Percentiles rank a stretch among this genome's conserved stretches.
These are phyloP conservation scores for Borovskyia barvae DNA, from an alignment of 208 protist species.

Conservation along the genomic window DNA sequence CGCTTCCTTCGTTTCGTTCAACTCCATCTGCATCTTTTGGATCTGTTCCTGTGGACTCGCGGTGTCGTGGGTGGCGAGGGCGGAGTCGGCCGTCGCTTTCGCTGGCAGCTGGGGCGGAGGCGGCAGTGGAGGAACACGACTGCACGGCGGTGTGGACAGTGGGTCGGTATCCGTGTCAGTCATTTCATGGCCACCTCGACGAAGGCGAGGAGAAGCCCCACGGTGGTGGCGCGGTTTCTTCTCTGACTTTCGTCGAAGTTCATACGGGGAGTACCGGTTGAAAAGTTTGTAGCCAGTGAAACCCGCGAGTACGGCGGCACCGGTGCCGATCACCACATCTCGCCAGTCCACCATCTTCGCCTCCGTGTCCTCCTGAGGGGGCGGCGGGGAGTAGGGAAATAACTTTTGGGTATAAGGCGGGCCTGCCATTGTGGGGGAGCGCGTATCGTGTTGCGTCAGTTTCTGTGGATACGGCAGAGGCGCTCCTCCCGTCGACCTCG, in stretches of 20 bases:
- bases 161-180: slow-evolving; percentile 29
- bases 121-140: slow-evolving; percentile 8
- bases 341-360: slow-evolving; percentile 53
- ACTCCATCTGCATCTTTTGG: slow-evolving; percentile 45
- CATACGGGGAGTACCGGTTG: slow-evolving; percentile 75
- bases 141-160: slow-evolving; percentile 2
- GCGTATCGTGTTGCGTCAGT: too few relatives aligned
- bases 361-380: slow-evolving; percentile 20
- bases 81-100: slow-evolving; percentile 2
- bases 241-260: slow-evolving; percentile 71
- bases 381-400: slow-evolving; percentile 37
- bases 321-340: slow-evolving; percentile 74
- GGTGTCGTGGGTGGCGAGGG: not conserved
- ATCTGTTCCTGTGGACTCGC: slow-evolving; percentile 31
- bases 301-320: slow-evolving; percentile 47
- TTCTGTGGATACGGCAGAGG: too few relatives aligned
- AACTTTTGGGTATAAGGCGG: slow-evolving; percentile 36
- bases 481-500: not conserved
- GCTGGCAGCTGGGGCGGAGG: slow-evolving; percentile 22
- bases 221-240: slow-evolving; percentile 17
- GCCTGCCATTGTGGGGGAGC: too few relatives aligned
- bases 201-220: not conserved
- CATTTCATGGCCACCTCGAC: not conserved
- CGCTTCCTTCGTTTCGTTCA: slow-evolving; percentile 67
- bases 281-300: slow-evolving; percentile 65